Evolutionary conservation across 495 filamentous ascomycete species (phyloP).

Genomic region (Aspergillus taichungensis): DNA sequence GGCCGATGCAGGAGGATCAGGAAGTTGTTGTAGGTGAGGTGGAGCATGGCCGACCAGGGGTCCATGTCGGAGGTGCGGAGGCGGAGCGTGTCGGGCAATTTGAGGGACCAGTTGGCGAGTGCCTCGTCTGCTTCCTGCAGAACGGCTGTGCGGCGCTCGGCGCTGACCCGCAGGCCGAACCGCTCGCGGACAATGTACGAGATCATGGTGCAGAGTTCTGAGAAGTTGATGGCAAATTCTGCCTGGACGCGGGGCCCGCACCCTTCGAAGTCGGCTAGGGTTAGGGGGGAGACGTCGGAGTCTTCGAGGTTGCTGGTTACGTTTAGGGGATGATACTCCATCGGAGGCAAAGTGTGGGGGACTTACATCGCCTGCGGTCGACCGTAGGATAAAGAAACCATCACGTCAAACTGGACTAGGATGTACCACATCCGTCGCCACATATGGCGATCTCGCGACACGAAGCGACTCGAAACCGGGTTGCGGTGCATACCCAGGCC

Average conservation of each 20-base stretch:
- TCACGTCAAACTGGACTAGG: conserved; percentile 40
- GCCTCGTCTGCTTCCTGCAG: conserved; percentile 38
- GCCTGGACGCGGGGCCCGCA: conserved; percentile 33
- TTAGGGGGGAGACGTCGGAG: conserved; percentile 38
- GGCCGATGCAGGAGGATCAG: conserved; percentile 44
- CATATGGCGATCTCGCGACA: conserved; percentile 34
- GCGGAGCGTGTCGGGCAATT: conserved; percentile 35
- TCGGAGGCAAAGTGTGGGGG: not conserved
- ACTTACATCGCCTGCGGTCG: conserved; percentile 42
- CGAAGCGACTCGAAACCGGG: conserved; percentile 34
- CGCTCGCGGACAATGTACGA: conserved; percentile 36
- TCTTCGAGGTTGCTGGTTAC: conserved; percentile 35
- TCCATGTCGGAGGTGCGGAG: conserved; percentile 38
- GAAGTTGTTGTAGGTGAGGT: conserved; percentile 43
- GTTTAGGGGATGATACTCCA: conserved; percentile 1
- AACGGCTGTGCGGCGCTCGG: conserved; percentile 35
- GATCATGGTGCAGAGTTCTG: conserved; percentile 39
- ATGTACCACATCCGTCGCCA: conserved; percentile 43
- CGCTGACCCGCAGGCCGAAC: conserved; percentile 29
- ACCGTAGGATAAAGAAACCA: conserved; percentile 41
- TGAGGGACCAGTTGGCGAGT: conserved; percentile 38
- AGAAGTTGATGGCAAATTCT: conserved; percentile 39
- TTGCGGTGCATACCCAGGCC: conserved; percentile 44
- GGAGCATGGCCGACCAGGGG: conserved; percentile 41
- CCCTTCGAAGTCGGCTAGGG: conserved; percentile 38